Base-by-base conservation (phyloP, 305 asterid species). In the Solanum aculeatissimum region DNA sequence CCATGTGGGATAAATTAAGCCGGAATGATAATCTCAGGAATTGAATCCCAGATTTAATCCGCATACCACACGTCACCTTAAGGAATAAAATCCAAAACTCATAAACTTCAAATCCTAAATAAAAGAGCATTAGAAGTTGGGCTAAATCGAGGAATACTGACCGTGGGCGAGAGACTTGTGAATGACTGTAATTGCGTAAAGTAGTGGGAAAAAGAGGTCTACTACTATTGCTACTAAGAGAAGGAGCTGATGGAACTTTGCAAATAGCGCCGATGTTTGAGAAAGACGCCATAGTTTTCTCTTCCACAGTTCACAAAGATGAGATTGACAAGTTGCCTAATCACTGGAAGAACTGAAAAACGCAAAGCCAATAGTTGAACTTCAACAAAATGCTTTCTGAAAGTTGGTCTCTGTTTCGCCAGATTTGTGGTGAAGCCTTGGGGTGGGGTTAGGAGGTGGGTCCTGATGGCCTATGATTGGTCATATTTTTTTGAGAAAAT, bases 221-320 rank as follows among this genome's bases (percentile, higher is more conserved):
- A 77, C 85, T 68, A 74, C 87, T 55, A 8, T 10, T 62, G 58
- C 54, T 18, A 2, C 72, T 19, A 55, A 77, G 70, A 74, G 78
- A 43, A 86, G 83, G 70, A 83, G 83, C 87, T 2, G 92, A 88
- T 25, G 95, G 86, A 83, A 89, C 79, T 49, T 85, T 47, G 82
- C 93, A 84, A 84, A 91, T 63, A 88, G 95, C 87, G 68, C 92
- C 79, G 68, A 87, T 71, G 88, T 86, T 89, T 80, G 89, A 90
- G 71, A 92, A 84, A 29, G 92, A 90, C 85, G 91, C 70, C 97
- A 93, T 89, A 86, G 10, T 88, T 68, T 62, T 81, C 86, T 66
- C 78, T 80, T 42, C 71, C 43, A 12, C 8, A 51, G n/a, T 66
- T 70, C 57, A 71, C 29, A 69, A 43, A 74, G 42, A 21, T 55